Evolutionary conservation across 2,329 filamentous ascomycete genomes (phyloP).

Genomic region (Plenodomus biglobosus): DNA sequence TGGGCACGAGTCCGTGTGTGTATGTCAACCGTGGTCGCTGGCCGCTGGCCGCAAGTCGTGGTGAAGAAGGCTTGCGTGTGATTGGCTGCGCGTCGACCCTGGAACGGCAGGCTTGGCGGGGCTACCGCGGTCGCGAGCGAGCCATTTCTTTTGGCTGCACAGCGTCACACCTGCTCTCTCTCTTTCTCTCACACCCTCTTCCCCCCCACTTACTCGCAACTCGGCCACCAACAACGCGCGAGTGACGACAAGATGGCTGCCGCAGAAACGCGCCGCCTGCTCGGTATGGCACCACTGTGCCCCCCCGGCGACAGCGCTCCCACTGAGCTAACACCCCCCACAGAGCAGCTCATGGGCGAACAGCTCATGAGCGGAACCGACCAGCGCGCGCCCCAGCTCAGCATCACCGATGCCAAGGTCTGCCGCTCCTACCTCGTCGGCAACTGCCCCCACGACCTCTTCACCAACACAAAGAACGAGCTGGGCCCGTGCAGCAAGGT

Average conservation of each 20-base stretch:
- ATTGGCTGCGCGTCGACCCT: constrained; percentile 20
- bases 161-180: constrained; percentile 1
- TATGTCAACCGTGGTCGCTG: no score
- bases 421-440: constrained; percentile 93
- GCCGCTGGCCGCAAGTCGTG: constrained; percentile 1
- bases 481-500: constrained; percentile 85
- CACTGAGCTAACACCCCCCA: no score
- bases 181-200: no score
- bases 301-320: no score
- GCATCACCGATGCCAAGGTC: constrained; percentile 87
- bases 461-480: constrained; percentile 99
- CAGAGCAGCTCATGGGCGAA: constrained; percentile 81
- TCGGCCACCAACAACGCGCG: constrained; percentile 4
- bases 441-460: constrained; percentile 96
- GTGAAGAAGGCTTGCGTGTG: constrained; percentile 14
- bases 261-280: constrained; percentile 95
- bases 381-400: constrained; percentile 76
- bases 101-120: constrained; percentile 18
- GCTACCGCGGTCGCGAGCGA: constrained; percentile 20
- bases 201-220: constrained; percentile 13
- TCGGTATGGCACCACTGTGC: constrained; percentile 63
- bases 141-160: constrained; percentile 25
- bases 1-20: constrained; percentile 3
- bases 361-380: constrained; percentile 75
- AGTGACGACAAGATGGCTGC: constrained; percentile 74